phyloP scores from a whole-genome alignment of 2,329 filamentous ascomycete genomes.

The Thielaviopsis musarum region DNA sequence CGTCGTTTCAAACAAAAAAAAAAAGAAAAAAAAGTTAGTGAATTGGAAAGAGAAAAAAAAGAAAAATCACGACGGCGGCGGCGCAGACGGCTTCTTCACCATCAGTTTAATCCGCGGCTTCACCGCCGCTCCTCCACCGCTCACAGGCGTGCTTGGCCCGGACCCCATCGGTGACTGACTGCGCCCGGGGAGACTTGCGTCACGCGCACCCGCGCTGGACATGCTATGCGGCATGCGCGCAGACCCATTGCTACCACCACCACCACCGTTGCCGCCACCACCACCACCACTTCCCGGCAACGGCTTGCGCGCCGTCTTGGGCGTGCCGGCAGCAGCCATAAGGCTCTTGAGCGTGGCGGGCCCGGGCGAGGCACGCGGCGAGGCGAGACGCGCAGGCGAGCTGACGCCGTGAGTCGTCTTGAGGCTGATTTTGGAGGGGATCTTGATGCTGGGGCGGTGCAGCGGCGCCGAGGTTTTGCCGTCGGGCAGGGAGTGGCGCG shows the following conservation, averaged over 20 bases:
- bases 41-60: neutral
- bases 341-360: conserved; percentile 8
- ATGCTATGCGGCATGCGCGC: neutral
- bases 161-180: neutral
- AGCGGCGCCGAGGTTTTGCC: neutral
- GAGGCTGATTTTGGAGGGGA: conserved; percentile 9
- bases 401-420: neutral
- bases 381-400: neutral
- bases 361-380: conserved; percentile 1
- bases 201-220: too few relatives aligned
- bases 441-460: conserved; percentile 5
- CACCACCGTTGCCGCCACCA: neutral
- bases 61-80: neutral
- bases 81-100: conserved; percentile 10
- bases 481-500: conserved; percentile 6
- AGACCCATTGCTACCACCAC: neutral
- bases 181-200: neutral
- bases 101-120: conserved; percentile 11
- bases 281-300: conserved; percentile 1
- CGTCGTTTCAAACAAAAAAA: neutral
- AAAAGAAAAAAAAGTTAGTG: neutral
- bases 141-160: neutral
- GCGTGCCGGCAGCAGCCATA: conserved; percentile 6
- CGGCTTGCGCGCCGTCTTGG: conserved; percentile 8
- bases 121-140: neutral